These are phyloP conservation scores for Fusarium miscanthi DNA, from an alignment of 2,329 filamentous ascomycete species.

Conservation along the genomic window DNA sequence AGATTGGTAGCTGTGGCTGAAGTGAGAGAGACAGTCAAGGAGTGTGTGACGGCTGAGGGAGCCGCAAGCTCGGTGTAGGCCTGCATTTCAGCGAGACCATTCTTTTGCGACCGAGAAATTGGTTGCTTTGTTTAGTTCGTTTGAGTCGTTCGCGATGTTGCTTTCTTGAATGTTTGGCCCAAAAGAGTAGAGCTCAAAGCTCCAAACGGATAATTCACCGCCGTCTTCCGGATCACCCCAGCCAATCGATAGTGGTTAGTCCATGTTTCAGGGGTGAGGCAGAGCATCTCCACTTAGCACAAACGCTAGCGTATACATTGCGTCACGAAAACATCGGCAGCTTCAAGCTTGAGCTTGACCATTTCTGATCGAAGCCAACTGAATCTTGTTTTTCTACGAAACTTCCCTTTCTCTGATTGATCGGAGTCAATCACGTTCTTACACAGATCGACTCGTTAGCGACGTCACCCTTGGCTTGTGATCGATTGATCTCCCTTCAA, in stretches of 20 bases:
- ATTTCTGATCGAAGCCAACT: constrained; percentile 7
- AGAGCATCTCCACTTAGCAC: constrained; percentile 17
- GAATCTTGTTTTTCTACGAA: constrained; percentile 31
- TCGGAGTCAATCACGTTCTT: constrained; percentile 5
- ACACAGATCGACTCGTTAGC: constrained; percentile 11
- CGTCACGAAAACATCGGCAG: constrained; percentile 39
- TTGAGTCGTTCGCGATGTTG: constrained; percentile 20
- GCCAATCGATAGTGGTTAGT: neutral
- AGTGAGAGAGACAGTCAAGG: constrained; percentile 81
- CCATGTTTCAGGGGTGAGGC: neutral
- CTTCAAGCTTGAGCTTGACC: constrained; percentile 32
- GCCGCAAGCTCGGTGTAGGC: constrained; percentile 96
- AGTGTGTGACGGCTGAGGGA: constrained; percentile 93
- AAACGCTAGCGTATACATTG: constrained; percentile 38
- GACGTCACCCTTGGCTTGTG: constrained; percentile 26
- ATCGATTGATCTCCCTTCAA: constrained; percentile 19
- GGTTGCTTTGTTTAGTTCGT: constrained; percentile 21
- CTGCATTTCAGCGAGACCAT: constrained; percentile 75
- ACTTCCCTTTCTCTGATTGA: constrained; percentile 26
- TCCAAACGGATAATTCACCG: constrained; percentile 23
- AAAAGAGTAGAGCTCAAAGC: constrained; percentile 38
- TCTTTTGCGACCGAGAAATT: constrained; percentile 41
- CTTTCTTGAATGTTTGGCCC: constrained; percentile 32
- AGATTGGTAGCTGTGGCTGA: constrained; percentile 83
- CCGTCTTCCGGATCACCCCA: constrained; percentile 16